A percentile compares a stretch with the other conserved stretches of the same genome.
Evolutionary conservation across 176 grass and related monocot genomes (phyloP).

Genomic region (Alloteropsis semialata): DNA sequence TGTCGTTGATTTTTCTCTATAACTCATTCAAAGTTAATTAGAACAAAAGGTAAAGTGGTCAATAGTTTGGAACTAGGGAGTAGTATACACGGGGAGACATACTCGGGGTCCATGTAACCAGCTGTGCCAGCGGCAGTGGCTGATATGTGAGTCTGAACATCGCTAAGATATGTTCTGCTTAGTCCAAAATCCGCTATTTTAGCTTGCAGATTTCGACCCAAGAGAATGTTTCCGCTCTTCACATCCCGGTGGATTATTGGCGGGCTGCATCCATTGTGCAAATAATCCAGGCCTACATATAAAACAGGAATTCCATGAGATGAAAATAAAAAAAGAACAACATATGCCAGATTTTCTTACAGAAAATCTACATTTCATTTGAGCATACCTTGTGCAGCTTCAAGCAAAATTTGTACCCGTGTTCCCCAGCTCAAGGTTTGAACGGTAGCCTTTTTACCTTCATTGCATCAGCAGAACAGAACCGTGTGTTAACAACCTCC

Average conservation of each 20-base stretch:
- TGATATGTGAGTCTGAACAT: neutral
- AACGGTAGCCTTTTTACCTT: slow-evolving; percentile 16
- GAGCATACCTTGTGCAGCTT: slow-evolving; percentile 43
- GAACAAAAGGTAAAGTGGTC: no score
- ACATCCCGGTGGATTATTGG: slow-evolving; percentile 50
- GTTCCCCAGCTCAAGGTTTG: slow-evolving; percentile 34
- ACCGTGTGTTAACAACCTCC: neutral
- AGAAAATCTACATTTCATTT: neutral
- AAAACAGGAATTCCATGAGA: neutral
- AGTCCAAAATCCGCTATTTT: slow-evolving; percentile 43
- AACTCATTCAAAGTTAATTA: no score
- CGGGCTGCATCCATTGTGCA: slow-evolving; percentile 36
- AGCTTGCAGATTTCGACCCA: slow-evolving; percentile 22
- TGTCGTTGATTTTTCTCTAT: no score
- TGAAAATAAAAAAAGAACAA: neutral
- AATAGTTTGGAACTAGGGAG: no score
- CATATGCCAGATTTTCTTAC: neutral
- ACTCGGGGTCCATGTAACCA: slow-evolving; percentile 49
- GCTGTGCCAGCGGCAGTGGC: slow-evolving; percentile 11
- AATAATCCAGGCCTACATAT: slow-evolving; percentile 37
- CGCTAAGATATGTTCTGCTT: neutral
- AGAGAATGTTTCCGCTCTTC: slow-evolving; percentile 43
- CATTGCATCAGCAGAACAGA: neutral
- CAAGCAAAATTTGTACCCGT: slow-evolving; percentile 30
- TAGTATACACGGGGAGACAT: neutral